A percentile compares a stretch with the other conserved stretches of the same genome.
Conservation (phyloP, 106 monocot species). For the Dioscorea zingiberensis region DNA sequence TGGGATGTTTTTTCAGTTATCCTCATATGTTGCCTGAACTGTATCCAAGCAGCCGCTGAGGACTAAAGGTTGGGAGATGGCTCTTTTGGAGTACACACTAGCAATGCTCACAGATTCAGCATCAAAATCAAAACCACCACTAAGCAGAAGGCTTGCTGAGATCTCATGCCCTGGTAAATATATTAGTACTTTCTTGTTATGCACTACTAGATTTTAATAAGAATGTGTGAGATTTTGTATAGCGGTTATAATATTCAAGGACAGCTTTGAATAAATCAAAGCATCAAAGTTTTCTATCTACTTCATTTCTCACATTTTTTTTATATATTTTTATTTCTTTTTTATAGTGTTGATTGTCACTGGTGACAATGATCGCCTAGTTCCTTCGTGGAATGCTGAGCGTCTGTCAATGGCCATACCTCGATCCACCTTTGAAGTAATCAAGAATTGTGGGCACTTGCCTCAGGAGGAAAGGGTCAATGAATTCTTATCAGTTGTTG, state of each 20-base stretch:
- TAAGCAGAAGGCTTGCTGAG: constrained; percentile 45
- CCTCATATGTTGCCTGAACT: no score
- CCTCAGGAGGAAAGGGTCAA: constrained; percentile 79
- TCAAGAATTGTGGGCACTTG: constrained; percentile 69
- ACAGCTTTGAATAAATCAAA: no score
- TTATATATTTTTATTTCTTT: no score
- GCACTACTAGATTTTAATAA: no score
- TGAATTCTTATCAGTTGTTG: constrained; percentile 50
- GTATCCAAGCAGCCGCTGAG: constrained; percentile 53
- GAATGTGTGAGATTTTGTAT: no score
- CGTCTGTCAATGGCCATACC: constrained; percentile 62
- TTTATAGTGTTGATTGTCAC: constrained; percentile 65
- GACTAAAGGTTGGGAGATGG: constrained; percentile 73
- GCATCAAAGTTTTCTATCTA: no score
- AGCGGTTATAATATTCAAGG: no score
- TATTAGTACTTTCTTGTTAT: not conserved
- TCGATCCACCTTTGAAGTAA: constrained; percentile 53
- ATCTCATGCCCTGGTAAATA: constrained; percentile 75
- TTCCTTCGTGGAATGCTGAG: constrained; percentile 75
- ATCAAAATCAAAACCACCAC: constrained; percentile 38
- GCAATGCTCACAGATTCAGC: constrained; percentile 59
- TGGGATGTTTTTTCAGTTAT: no score
- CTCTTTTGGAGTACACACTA: constrained; percentile 69
- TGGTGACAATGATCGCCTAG: constrained; percentile 67
- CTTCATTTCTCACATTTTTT: no score